Percentiles rank a stretch among this genome's conserved stretches.
These are phyloP conservation scores for Chrysoporthe puriensis DNA, from an alignment of 2,329 filamentous ascomycete species.

Conservation along the genomic window DNA sequence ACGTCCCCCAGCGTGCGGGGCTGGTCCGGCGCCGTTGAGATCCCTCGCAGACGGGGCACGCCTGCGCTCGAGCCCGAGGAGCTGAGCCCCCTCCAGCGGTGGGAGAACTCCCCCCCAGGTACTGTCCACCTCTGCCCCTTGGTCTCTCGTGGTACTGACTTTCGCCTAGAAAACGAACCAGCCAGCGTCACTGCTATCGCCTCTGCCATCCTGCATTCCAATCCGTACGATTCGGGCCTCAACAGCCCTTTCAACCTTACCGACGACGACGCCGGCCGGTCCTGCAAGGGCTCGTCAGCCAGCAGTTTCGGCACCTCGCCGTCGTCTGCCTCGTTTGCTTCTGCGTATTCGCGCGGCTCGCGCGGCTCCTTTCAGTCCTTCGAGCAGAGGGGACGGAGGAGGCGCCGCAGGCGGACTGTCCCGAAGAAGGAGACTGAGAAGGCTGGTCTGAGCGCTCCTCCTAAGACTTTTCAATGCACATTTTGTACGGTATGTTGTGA, in stretches of 20 bases:
- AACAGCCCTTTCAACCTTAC: slow-evolving; percentile 62
- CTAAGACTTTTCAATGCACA: slow-evolving; percentile 67
- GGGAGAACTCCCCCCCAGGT: slow-evolving; percentile 59
- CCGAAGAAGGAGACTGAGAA: slow-evolving; percentile 43
- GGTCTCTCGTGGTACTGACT: background rate
- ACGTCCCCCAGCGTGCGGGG: slow-evolving; percentile 70
- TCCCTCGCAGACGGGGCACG: slow-evolving; percentile 65
- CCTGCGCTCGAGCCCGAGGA: slow-evolving; percentile 51
- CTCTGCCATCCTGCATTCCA: slow-evolving; percentile 52
- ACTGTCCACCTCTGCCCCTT: background rate
- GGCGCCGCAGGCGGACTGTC: slow-evolving; percentile 52
- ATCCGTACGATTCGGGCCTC: slow-evolving; percentile 57
- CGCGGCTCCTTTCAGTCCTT: slow-evolving; percentile 56
- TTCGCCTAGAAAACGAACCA: slow-evolving; percentile 55
- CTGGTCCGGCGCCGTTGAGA: slow-evolving; percentile 69
- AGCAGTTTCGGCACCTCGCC: slow-evolving; percentile 65
- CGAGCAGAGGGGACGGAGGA: slow-evolving; percentile 49
- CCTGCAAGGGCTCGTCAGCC: slow-evolving; percentile 62
- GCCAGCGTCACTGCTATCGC: slow-evolving; percentile 63
- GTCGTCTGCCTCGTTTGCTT: slow-evolving; percentile 62
- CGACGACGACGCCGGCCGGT: slow-evolving; percentile 63
- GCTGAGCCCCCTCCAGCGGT: slow-evolving; percentile 63
- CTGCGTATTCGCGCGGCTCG: slow-evolving; percentile 62
- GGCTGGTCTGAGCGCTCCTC: slow-evolving; percentile 44
- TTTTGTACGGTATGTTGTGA: slow-evolving; percentile 57